Base-by-base conservation (phyloP, 129 eudicot species). In the Ambrosia artemisiifolia region DNA sequence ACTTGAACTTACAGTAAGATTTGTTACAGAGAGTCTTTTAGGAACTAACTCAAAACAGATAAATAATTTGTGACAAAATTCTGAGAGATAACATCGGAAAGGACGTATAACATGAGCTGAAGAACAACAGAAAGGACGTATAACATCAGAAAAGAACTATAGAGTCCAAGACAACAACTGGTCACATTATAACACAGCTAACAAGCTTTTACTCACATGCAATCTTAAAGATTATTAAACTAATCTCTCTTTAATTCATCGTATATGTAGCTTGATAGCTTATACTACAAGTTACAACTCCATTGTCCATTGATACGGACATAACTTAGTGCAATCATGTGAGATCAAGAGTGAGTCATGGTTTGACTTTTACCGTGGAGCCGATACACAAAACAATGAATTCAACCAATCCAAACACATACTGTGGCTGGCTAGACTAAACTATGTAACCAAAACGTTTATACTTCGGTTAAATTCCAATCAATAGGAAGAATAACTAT, bases 361-460 rank as follows among this genome's bases (percentile, higher is more conserved):
- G 40, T 73, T 72, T 73, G 70, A 62, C 70, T 73, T 72, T 34
- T 18, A 62, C 62, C 7, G 11, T 18, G 19, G 11, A 62, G 48
- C 63, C 13, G 40, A 17, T 18, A 62, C 70, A 47, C 70, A 34
- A 62, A 63, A 73, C 63, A 18, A 61, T 8, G 61, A 63, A 61
- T 32, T 34, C 48, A 46, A 60, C 33, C 46, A 61, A 47, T 63
- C 61, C 70, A 32, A 46, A 32, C 59, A 72, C 36, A 47, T 17
- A 33, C 19, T 16, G 30, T 17, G 14, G 70, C 69, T 17, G 14
- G 70, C 69, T 62, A 62, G 61, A 62, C 7, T 33, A 17, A 13
- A 46, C 63, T 73, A 73, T 17, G 38, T 48, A 56, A 65, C 11
- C 17, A 9, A 28, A 20, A 43, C 16, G 48, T 60, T 24, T 5